phyloP scores from a whole-genome alignment of 2,329 filamentous ascomycete genomes.

The Orbilia javanica region DNA sequence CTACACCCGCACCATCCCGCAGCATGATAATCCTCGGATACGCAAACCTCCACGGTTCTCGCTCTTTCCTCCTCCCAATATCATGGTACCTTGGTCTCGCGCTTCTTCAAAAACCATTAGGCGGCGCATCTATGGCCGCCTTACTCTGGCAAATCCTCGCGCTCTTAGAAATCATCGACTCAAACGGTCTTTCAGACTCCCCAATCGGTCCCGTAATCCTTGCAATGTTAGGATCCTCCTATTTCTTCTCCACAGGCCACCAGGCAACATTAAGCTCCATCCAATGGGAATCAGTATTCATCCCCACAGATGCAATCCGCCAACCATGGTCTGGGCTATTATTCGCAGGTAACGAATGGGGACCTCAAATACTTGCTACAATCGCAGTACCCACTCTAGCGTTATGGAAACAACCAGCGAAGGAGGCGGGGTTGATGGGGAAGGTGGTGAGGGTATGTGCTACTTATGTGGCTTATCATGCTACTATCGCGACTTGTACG shows the following conservation, averaged over 20 bases:
- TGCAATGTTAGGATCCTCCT: constrained; percentile 88
- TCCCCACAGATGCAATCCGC: constrained; percentile 79
- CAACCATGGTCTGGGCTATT: constrained; percentile 92
- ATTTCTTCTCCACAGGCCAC: constrained; percentile 98
- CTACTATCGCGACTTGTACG: constrained; percentile 83
- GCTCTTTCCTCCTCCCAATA: constrained; percentile 85
- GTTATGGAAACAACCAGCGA: constrained; percentile 89
- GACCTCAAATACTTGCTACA: constrained; percentile 85
- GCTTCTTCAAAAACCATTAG: constrained; percentile 93
- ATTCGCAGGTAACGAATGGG: constrained; percentile 87
- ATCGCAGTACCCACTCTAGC: constrained; percentile 82
- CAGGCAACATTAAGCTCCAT: constrained; percentile 88
- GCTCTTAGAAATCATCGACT: constrained; percentile 75
- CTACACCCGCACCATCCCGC: constrained; percentile 62
- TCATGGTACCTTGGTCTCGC: constrained; percentile 82
- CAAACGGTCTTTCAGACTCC: constrained; percentile 73
- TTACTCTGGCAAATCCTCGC: constrained; percentile 91
- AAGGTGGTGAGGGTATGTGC: constrained; percentile 78
- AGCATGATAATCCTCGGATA: constrained; percentile 87
- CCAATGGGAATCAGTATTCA: constrained; percentile 96
- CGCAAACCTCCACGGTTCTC: constrained; percentile 89
- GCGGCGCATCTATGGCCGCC: constrained; percentile 82
- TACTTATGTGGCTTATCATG: constrained; percentile 84
- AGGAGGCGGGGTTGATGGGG: constrained; percentile 74
- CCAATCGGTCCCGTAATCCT: constrained; percentile 86